Conservation (phyloP, 2,329 filamentous ascomycete genomes). For the Ophiostoma sp. region DNA sequence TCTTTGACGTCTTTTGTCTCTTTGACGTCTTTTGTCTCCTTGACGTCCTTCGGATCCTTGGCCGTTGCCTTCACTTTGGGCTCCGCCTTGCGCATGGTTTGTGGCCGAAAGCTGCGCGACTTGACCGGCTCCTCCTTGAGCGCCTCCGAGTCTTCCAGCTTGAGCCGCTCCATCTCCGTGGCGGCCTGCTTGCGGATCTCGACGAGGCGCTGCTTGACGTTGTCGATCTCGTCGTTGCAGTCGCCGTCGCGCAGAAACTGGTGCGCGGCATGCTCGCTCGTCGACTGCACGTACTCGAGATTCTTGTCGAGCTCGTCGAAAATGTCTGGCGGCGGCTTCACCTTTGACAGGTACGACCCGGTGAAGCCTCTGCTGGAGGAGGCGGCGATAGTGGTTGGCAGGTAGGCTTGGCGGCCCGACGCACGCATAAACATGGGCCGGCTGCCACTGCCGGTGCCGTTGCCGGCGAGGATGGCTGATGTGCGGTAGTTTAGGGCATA, state of each 20-base stretch:
- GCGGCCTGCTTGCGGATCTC: slow-evolving; percentile 58
- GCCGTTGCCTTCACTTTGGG: slow-evolving; percentile 30
- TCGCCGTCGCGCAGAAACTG: slow-evolving; percentile 85
- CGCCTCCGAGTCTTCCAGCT: slow-evolving; percentile 48
- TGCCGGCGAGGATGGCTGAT: slow-evolving; percentile 13
- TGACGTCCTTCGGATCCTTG: slow-evolving; percentile 12
- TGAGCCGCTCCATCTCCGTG: slow-evolving; percentile 53
- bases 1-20: neutral
- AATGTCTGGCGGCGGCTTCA: slow-evolving; percentile 39
- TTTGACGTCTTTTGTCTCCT: too few relatives aligned
- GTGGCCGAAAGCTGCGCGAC: slow-evolving; percentile 47
- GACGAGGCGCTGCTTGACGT: slow-evolving; percentile 60
- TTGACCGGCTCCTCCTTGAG: slow-evolving; percentile 41
- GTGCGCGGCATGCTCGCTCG: slow-evolving; percentile 82
- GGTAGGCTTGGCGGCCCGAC: slow-evolving; percentile 19
- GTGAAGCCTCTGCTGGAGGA: neutral
- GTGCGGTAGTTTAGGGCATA: neutral
- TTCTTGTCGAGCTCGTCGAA: slow-evolving; percentile 73
- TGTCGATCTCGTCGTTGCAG: slow-evolving; percentile 69
- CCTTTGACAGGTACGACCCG: slow-evolving; percentile 2
- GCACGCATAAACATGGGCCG: slow-evolving; percentile 30
- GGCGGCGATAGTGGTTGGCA: neutral
- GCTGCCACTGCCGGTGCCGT: slow-evolving; percentile 21
- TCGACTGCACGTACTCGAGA: slow-evolving; percentile 71
- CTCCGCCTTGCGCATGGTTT: slow-evolving; percentile 48